phyloP scores from a whole-genome alignment of 2,329 filamentous ascomycete species.

The Aspergillus pseudoglaucus region DNA sequence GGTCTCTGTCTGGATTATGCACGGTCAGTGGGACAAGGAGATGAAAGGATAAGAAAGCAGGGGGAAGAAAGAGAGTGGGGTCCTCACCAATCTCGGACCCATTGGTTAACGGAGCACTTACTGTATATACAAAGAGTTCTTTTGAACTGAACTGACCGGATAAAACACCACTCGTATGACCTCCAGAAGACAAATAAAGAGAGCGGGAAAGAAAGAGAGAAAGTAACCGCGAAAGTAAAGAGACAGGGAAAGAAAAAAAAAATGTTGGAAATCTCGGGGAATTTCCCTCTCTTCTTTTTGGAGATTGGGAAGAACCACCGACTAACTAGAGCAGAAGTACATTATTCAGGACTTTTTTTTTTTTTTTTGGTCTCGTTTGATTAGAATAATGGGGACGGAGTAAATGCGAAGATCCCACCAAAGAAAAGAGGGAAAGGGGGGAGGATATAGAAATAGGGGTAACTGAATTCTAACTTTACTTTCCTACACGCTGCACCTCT shows the following conservation, averaged over 20 bases:
- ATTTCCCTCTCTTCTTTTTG: not conserved
- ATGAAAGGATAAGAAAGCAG: not conserved
- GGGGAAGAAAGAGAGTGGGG: not conserved
- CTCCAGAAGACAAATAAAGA: not conserved
- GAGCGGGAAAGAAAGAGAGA: not conserved
- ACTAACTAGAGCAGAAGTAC: not conserved
- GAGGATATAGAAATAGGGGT: no score
- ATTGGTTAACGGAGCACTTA: not conserved
- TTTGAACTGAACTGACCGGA: no score
- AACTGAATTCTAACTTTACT: no score
- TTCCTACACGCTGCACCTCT: no score
- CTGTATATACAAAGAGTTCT: not conserved
- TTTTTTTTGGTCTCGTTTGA: no score
- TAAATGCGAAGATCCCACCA: no score
- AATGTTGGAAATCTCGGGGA: not conserved
- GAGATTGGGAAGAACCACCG: not conserved
- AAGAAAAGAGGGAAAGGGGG: no score
- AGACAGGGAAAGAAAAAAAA: slow-evolving; percentile 1
- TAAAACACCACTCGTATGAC: no score
- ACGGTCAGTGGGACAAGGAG: not conserved
- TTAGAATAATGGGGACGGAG: no score
- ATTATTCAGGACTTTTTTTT: not conserved
- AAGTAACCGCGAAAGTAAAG: not conserved
- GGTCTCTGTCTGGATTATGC: not conserved
- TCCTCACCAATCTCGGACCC: not conserved